phyloP scores from a whole-genome alignment of 768 basidiomycete species.

The Termitomyces sp. region DNA sequence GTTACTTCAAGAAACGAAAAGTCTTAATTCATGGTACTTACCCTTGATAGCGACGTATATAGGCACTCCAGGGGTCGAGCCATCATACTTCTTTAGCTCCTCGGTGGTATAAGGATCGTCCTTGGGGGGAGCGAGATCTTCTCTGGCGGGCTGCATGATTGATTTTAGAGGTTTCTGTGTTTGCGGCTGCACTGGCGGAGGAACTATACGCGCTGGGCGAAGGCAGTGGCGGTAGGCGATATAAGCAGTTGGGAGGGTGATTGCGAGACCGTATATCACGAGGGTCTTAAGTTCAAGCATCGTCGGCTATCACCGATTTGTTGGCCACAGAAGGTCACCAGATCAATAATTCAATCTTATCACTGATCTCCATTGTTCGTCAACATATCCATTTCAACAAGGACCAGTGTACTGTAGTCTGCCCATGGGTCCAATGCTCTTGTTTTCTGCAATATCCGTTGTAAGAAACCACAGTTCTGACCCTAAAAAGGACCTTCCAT shows the following conservation, averaged over 20 bases:
- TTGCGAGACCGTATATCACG: slow-evolving; percentile 23
- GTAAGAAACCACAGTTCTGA: too few species aligned
- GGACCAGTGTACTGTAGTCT: too few species aligned
- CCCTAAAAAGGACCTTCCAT: too few species aligned
- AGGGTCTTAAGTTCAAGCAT: slow-evolving; percentile 18
- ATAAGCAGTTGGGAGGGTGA: slow-evolving; percentile 23
- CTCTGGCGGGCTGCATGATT: slow-evolving; percentile 68
- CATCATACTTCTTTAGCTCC: slow-evolving; percentile 70
- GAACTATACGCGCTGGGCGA: slow-evolving; percentile 2
- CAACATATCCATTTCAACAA: too few species aligned
- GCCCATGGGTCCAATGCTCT: too few species aligned
- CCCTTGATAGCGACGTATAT: slow-evolving; percentile 96
- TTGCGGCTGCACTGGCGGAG: slow-evolving; percentile 21
- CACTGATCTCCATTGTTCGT: slow-evolving; percentile 26
- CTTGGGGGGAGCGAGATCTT: slow-evolving; percentile 67
- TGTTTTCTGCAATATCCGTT: too few species aligned
- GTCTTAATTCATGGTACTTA: slow-evolving; percentile 19
- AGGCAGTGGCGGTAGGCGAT: slow-evolving; percentile 19
- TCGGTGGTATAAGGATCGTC: slow-evolving; percentile 72
- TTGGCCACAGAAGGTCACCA: background rate
- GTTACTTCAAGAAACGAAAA: background rate
- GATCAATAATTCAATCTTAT: slow-evolving; percentile 3
- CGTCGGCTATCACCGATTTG: slow-evolving; percentile 14
- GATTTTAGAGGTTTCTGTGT: slow-evolving; percentile 38
- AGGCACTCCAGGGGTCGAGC: slow-evolving; percentile 57